phyloP scores from a whole-genome alignment of 129 eudicot species.

The Artemisia annua region DNA sequence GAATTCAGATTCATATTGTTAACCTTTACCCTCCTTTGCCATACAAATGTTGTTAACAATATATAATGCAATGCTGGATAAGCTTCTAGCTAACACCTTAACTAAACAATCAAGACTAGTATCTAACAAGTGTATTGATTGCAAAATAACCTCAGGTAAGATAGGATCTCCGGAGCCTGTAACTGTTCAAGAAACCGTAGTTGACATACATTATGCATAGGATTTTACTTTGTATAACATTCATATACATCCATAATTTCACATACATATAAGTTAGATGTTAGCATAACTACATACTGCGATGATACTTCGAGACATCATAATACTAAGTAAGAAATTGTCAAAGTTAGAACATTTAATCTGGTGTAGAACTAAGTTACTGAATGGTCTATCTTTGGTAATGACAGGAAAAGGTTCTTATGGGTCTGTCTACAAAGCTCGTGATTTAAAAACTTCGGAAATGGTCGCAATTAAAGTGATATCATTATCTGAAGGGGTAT shows the following conservation, averaged over 20 bases:
- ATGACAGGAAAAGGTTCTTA: slow-evolving; percentile 93
- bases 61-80: background rate
- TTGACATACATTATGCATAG: background rate
- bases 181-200: slow-evolving; percentile 10
- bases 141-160: slow-evolving; percentile 6
- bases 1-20: background rate
- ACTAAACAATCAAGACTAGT: slow-evolving; percentile 12
- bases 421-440: slow-evolving; percentile 98
- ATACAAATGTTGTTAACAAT: slow-evolving; percentile 1
- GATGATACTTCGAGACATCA: background rate
- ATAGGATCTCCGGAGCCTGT: slow-evolving; percentile 6
- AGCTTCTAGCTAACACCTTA: slow-evolving; percentile 12
- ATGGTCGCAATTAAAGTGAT: slow-evolving; percentile 98
- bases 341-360: background rate
- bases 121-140: slow-evolving; percentile 4
- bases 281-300: slow-evolving; percentile 8
- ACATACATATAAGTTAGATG: slow-evolving; percentile 1
- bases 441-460: slow-evolving; percentile 88
- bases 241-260: background rate
- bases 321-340: slow-evolving; percentile 6
- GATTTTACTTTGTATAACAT: slow-evolving; percentile 1
- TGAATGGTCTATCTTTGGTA: slow-evolving; percentile 19
- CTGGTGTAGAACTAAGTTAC: slow-evolving; percentile 20
- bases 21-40: slow-evolving; percentile 6
- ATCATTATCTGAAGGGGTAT: slow-evolving; percentile 95